Percentiles rank a stretch among this genome's conserved stretches.
These are phyloP conservation scores for Artemisia tridentata DNA, from an alignment of 129 eudicot genomes.

Conservation along the genomic window DNA sequence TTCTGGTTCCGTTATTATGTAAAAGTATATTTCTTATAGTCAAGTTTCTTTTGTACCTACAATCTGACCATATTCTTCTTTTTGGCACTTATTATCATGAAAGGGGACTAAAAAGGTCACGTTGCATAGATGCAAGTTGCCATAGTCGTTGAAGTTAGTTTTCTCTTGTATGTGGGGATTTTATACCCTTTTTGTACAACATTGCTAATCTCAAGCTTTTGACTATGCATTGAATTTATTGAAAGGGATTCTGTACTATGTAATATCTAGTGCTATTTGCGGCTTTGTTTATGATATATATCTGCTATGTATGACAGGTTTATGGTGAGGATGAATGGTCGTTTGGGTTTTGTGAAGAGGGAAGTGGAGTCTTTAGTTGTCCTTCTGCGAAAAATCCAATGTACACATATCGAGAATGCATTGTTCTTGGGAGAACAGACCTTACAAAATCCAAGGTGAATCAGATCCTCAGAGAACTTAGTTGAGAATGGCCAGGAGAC, in stretches of 20 bases:
- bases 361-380: slow-evolving; percentile 91
- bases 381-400: slow-evolving; percentile 84
- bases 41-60: no score
- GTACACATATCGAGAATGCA: slow-evolving; percentile 87
- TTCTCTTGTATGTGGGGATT: no score
- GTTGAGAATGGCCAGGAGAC: slow-evolving; percentile 93
- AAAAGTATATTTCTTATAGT: no score
- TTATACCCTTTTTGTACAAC: no score
- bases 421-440: slow-evolving; percentile 76
- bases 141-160: no score
- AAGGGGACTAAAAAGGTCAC: no score
- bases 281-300: neutral
- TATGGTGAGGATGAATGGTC: slow-evolving; percentile 96
- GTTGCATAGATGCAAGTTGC: no score
- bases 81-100: neutral
- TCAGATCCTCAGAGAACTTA: slow-evolving; percentile 86
- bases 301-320: slow-evolving; percentile 44
- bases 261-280: no score
- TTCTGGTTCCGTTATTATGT: no score
- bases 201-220: no score
- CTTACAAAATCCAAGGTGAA: slow-evolving; percentile 50
- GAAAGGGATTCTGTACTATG: no score
- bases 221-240: no score
- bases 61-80: neutral
- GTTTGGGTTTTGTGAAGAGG: slow-evolving; percentile 88